Evolutionary conservation across 371 early-diverging fungal genomes (phyloP).

Genomic region (Mortierella sp.): DNA sequence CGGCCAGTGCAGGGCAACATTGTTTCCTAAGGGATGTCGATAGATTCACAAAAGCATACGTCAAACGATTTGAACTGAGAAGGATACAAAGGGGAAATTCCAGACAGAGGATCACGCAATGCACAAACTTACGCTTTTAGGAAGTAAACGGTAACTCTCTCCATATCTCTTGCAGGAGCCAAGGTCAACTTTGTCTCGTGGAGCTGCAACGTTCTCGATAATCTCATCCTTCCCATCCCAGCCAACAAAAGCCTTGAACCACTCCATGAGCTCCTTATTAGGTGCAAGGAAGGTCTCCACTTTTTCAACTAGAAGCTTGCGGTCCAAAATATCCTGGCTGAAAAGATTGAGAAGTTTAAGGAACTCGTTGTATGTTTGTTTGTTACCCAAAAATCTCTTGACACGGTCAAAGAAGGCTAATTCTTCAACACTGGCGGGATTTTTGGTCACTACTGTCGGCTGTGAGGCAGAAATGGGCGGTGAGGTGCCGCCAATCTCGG

Average conservation of each 20-base stretch:
- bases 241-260: constrained; percentile 97
- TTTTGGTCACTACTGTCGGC: constrained; percentile 44
- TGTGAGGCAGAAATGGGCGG: constrained; percentile 39
- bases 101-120: background rate
- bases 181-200: constrained; percentile 73
- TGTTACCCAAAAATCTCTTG: constrained; percentile 87
- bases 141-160: constrained; percentile 82
- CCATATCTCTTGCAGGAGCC: constrained; percentile 69
- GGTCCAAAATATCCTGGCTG: constrained; percentile 94
- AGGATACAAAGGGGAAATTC: no score
- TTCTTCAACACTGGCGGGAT: constrained; percentile 78
- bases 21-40: constrained; percentile 61
- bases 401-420: constrained; percentile 93
- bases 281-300: constrained; percentile 84
- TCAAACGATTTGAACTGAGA: no score
- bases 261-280: constrained; percentile 87
- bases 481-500: constrained; percentile 41
- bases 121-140: constrained; percentile 66
- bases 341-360: constrained; percentile 96
- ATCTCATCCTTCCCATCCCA: constrained; percentile 78
- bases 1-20: constrained; percentile 85
- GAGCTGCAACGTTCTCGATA: constrained; percentile 60
- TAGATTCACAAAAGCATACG: background rate
- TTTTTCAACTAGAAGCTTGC: constrained; percentile 85
- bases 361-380: constrained; percentile 95